Evolutionary conservation across 352 stramenopile genomes (phyloP).

Genomic region (Globisporangium spiculum): DNA sequence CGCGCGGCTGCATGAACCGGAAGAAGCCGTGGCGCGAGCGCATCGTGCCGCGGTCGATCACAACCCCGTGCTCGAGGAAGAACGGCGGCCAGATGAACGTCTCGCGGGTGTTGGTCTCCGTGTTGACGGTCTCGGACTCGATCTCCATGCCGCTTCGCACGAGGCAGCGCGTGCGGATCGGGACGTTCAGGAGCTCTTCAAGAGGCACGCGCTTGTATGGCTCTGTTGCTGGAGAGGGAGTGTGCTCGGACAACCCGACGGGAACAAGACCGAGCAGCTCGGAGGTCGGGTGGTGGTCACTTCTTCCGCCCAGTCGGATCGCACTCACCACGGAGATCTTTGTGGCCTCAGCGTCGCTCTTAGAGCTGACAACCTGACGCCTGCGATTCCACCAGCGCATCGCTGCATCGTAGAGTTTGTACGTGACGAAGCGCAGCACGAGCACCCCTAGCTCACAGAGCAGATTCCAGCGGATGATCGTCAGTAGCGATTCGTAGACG

Average conservation of each 20-base stretch:
- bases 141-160: constrained; percentile 32
- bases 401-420: background rate
- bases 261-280: constrained; percentile 7
- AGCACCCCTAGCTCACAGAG: constrained; percentile 18
- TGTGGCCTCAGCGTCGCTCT: background rate
- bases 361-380: background rate
- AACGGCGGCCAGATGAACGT: constrained; percentile 36
- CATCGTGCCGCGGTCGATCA: constrained; percentile 45
- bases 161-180: constrained; percentile 42
- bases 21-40: constrained; percentile 41
- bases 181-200: constrained; percentile 45
- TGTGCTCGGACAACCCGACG: background rate
- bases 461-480: constrained; percentile 25
- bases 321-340: background rate
- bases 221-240: constrained; percentile 2
- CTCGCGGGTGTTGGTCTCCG: constrained; percentile 23
- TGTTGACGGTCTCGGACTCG: constrained; percentile 1
- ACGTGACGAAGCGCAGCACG: constrained; percentile 17
- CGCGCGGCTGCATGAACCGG: constrained; percentile 25
- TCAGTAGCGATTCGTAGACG: constrained; percentile 32
- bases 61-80: constrained; percentile 40
- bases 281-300: constrained; percentile 6
- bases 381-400: background rate
- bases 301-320: background rate
- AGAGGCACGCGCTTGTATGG: constrained; percentile 43